Evolutionary conservation across 768 basidiomycete genomes (phyloP).

Genomic region (Xerocomellus chrysenteron): DNA sequence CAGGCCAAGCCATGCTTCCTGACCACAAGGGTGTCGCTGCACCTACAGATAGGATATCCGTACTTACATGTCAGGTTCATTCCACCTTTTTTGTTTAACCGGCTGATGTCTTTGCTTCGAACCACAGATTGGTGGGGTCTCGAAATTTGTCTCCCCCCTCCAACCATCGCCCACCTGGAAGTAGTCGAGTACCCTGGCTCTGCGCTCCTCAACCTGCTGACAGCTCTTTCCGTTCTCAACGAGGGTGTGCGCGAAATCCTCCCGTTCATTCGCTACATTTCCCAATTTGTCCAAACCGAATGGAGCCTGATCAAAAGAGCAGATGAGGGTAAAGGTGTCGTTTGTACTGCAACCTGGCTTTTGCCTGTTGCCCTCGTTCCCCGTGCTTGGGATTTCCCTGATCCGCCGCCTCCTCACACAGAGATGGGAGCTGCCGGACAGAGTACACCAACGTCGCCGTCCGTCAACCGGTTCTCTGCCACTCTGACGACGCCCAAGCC

Average conservation of each 20-base stretch:
- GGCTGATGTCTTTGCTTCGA: constrained; percentile 6
- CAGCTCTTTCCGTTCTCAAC: constrained; percentile 65
- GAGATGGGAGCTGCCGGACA: constrained; percentile 14
- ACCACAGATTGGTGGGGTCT: constrained; percentile 86
- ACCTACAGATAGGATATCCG: constrained; percentile 74
- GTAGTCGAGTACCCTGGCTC: constrained; percentile 59
- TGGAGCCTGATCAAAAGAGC: constrained; percentile 61
- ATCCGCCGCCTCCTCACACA: constrained; percentile 37
- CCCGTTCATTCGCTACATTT: constrained; percentile 81
- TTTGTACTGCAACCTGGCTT: constrained; percentile 90
- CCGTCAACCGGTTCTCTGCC: constrained; percentile 23
- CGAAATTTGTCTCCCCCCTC: constrained; percentile 72
- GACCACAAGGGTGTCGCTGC: constrained; percentile 71
- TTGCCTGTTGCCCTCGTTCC: constrained; percentile 79
- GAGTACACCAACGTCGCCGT: constrained; percentile 22
- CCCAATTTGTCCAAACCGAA: constrained; percentile 77
- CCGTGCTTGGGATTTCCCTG: constrained; percentile 75
- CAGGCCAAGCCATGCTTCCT: constrained; percentile 60
- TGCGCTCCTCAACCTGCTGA: constrained; percentile 70
- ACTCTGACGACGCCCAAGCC: constrained; percentile 29
- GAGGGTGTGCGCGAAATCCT: constrained; percentile 80
- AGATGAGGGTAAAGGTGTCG: constrained; percentile 72
- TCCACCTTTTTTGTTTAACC: background rate
- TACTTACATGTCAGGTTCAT: constrained; percentile 68
- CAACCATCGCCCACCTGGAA: constrained; percentile 59